Conservation (phyloP, 345 rosid species). For the Lagerstroemia speciosa region DNA sequence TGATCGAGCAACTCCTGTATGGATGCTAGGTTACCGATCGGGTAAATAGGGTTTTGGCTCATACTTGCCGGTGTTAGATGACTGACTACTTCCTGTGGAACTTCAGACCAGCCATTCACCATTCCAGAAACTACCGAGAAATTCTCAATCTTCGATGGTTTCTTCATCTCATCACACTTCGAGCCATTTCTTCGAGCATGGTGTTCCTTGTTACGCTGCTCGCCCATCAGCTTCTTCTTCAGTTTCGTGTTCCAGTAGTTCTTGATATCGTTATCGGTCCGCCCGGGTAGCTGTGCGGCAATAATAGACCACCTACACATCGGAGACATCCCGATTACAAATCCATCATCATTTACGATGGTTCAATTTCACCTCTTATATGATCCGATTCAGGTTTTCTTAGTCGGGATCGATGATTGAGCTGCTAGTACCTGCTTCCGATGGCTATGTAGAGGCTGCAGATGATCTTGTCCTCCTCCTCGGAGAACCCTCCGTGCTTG, state of each 20-base stretch:
- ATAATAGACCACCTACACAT: slow-evolving; percentile 5
- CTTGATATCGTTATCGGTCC: slow-evolving; percentile 2
- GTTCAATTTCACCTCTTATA: not conserved
- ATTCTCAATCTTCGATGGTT: not conserved
- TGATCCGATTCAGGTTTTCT: not conserved
- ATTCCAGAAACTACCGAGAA: not conserved
- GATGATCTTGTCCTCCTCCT: slow-evolving; percentile 32
- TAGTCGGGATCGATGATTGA: not conserved
- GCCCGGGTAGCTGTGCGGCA: not conserved
- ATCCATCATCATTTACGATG: not conserved
- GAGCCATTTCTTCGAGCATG: not conserved
- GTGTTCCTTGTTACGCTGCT: not conserved
- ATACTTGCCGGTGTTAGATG: not conserved
- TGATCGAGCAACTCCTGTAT: not conserved
- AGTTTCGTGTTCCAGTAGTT: slow-evolving; percentile 3
- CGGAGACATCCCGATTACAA: not conserved
- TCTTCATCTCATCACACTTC: not conserved
- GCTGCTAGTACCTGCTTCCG: slow-evolving; percentile 27
- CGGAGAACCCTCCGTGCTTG: slow-evolving; percentile 35
- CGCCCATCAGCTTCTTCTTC: slow-evolving; percentile 7
- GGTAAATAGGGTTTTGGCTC: not conserved
- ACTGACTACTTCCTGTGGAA: not conserved
- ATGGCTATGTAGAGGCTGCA: slow-evolving; percentile 31
- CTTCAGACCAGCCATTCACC: not conserved
- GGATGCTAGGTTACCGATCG: not conserved